Percentiles rank a stretch among this genome's conserved stretches.
phyloP scores from a whole-genome alignment of 768 basidiomycete genomes.

The Boletus bicolor region DNA sequence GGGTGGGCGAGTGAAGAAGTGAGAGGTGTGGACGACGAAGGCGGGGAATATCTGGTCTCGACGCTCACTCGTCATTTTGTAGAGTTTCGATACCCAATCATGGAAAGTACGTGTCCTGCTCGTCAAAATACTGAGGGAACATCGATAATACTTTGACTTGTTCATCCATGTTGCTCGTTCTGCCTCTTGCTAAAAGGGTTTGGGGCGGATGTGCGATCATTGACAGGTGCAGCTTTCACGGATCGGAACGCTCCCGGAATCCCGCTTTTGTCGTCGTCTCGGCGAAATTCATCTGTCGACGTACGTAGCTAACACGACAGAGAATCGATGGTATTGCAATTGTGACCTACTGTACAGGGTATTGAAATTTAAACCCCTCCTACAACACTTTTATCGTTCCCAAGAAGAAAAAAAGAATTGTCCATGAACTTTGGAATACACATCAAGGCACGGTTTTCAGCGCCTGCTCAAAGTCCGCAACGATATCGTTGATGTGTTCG shows the following conservation, averaged over 20 bases:
- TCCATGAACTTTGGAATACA: neutral
- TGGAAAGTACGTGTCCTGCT: no score
- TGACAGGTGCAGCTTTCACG: neutral
- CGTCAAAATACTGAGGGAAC: neutral
- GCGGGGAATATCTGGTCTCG: slow-evolving; percentile 44
- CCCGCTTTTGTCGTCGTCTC: neutral
- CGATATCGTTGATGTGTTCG: slow-evolving; percentile 44
- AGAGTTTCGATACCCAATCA: neutral
- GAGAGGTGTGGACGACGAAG: slow-evolving; percentile 51
- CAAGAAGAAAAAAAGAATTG: neutral
- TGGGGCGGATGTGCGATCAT: no score
- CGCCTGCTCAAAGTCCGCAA: slow-evolving; percentile 44
- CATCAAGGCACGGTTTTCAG: slow-evolving; percentile 25
- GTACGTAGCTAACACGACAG: neutral
- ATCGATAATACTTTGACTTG: no score
- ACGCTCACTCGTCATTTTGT: neutral
- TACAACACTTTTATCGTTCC: neutral
- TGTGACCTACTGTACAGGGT: neutral
- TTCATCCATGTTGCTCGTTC: no score
- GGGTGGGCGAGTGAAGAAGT: slow-evolving; percentile 48
- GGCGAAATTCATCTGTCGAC: neutral
- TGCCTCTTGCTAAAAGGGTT: no score
- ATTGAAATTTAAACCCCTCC: neutral
- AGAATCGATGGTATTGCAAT: neutral
- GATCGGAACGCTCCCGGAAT: neutral